Conservation (phyloP, 768 basidiomycete species). For the Lactarius hengduanensis region DNA sequence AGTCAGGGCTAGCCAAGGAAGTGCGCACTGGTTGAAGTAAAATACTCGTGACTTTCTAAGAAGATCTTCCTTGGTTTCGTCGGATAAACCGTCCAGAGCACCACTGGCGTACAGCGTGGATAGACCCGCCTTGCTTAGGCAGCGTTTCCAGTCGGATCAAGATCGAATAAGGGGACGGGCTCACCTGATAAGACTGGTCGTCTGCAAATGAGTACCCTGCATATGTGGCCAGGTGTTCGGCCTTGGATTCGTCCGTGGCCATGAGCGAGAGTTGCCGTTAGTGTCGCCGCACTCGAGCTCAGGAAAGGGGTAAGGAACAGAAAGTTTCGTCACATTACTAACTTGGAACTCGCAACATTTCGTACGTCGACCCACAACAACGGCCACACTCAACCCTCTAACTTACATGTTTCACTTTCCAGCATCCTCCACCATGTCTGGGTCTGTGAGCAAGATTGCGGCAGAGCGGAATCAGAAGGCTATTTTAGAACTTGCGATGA, state of each 20-base stretch:
- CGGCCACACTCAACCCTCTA: not conserved
- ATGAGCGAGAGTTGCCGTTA: not conserved
- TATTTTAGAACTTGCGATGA: constrained; percentile 21
- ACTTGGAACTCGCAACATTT: not conserved
- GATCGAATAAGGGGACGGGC: constrained; percentile 12
- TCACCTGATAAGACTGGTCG: constrained; percentile 61
- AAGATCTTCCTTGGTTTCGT: constrained; percentile 46
- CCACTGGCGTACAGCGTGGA: constrained; percentile 51
- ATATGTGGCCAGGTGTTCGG: constrained; percentile 14
- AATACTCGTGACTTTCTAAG: constrained; percentile 59
- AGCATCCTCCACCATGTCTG: constrained; percentile 21
- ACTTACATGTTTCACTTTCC: not conserved
- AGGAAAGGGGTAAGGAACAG: not conserved
- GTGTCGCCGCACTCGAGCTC: not conserved
- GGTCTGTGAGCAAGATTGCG: constrained; percentile 16
- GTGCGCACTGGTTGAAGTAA: constrained; percentile 64
- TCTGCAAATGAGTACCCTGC: constrained; percentile 49
- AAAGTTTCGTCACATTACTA: not conserved
- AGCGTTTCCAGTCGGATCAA: not conserved
- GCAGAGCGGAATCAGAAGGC: constrained; percentile 28
- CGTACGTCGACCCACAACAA: constrained; percentile 1
- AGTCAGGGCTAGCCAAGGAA: not conserved
- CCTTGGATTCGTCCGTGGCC: constrained; percentile 1
- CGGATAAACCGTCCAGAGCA: constrained; percentile 37
- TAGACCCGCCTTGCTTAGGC: constrained; percentile 59